Percentiles rank a stretch among this genome's conserved stretches.
These are phyloP conservation scores for Syzygium oleosum DNA, from an alignment of 345 rosid genomes.

Conservation along the genomic window DNA sequence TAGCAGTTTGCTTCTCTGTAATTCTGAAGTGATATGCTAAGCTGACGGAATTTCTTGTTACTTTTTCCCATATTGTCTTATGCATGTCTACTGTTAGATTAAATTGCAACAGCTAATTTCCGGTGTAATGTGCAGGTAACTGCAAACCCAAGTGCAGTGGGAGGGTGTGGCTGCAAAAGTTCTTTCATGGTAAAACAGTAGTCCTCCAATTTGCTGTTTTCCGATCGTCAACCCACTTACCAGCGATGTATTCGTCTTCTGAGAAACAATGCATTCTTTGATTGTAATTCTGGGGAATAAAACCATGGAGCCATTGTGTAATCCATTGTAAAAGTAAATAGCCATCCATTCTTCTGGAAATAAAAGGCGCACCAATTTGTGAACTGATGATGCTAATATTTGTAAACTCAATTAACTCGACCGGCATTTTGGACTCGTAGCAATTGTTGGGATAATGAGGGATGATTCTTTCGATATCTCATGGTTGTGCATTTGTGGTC, in stretches of 20 bases:
- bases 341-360: neutral
- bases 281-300: neutral
- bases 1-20: neutral
- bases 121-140: conserved; percentile 46
- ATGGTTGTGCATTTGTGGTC: neutral
- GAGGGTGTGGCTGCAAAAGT: conserved; percentile 96
- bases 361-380: neutral
- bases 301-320: neutral
- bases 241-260: neutral
- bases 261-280: neutral
- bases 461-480: neutral
- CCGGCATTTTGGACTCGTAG: neutral
- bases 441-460: neutral
- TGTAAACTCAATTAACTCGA: neutral
- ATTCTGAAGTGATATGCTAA: neutral
- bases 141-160: conserved; percentile 85
- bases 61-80: neutral
- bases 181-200: conserved; percentile 91
- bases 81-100: neutral
- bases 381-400: neutral
- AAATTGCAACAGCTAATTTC: neutral
- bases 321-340: neutral
- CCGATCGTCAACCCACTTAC: neutral
- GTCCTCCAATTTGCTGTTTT: neutral
- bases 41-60: neutral